Base-by-base conservation (phyloP, 129 eudicot genomes). In the Chrysanthemum lavandulifolium region DNA sequence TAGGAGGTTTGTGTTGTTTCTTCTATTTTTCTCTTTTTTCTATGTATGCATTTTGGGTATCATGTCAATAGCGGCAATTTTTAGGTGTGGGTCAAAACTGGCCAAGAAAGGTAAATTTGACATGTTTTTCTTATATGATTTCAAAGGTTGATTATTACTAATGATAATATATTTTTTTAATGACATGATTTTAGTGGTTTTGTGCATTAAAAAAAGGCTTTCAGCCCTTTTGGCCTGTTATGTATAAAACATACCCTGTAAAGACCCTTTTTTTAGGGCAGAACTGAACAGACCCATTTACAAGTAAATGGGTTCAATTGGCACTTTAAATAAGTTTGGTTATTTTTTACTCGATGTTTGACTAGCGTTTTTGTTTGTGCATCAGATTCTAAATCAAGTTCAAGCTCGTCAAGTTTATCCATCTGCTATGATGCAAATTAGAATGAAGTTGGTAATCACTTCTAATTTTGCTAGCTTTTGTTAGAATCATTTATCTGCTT, bases 391-490 rank as follows among this genome's bases (percentile, higher is more conserved):
- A 76, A 71, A 76, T 40, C 81, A 5, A 79, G 84, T 11, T 50
- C 87, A 65, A 87, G 83, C 74, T 12, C 83, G 25, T 64, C 84
- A 15, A 9, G 79, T 55, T 66, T 82, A 82, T 78, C 82, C 68
- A 68, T 80, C 65, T 80, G 85, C 81, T 73, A 78, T 18, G 87
- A 89, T 69, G 85, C 75, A 66, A 84, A 73, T 47, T 84, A 82
- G 77, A 78, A 62, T 59, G 73, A 62, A 62, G 76, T 33, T 49
- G 69, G 79, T 70, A 78, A 57, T 40, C 10, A 69, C 52, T 71
- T 69, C 73, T 48, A 9, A 3, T 29, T 61, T 61, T 60, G 69
- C 19, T 73, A 73, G 43, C 57, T 55, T 65, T 54, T 74, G 48
- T 54, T 74, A 65, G 72, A 65, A 65, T 57, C 58, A 8, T 56